These are phyloP conservation scores for Lyophyllum atratum DNA, from an alignment of 768 basidiomycete species.

Conservation along the genomic window DNA sequence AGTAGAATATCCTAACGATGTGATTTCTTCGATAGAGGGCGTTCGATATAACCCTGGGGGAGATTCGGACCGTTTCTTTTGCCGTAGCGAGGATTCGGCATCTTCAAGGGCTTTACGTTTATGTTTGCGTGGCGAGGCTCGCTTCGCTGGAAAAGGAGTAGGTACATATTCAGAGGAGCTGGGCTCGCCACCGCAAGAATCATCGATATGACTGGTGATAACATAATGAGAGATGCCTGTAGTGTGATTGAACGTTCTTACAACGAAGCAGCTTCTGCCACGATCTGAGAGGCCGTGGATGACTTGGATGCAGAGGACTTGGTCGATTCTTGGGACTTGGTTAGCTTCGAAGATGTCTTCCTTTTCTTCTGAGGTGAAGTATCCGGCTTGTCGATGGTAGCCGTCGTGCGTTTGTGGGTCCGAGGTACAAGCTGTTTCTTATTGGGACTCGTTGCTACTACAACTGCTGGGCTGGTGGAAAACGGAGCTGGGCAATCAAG, in stretches of 20 bases:
- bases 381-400: neutral
- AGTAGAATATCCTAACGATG: conserved; percentile 12
- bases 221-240: neutral
- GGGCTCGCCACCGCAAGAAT: neutral
- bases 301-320: neutral
- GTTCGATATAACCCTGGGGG: neutral
- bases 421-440: neutral
- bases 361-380: conserved; percentile 2
- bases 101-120: conserved; percentile 6
- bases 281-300: neutral
- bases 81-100: neutral
- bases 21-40: conserved; percentile 20
- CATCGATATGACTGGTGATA: neutral
- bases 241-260: neutral
- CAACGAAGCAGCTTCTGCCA: neutral
- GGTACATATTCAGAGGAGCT: conserved; percentile 5
- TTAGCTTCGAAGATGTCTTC: neutral
- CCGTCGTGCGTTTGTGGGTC: conserved; percentile 10
- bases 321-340: neutral
- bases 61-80: neutral
- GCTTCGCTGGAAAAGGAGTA: neutral
- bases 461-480: neutral
- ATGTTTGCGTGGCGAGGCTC: conserved; percentile 1
- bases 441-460: neutral
- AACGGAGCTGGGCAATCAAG: neutral